Evolutionary conservation across 345 rosid species (phyloP).

Genomic region (Populus simonii): DNA sequence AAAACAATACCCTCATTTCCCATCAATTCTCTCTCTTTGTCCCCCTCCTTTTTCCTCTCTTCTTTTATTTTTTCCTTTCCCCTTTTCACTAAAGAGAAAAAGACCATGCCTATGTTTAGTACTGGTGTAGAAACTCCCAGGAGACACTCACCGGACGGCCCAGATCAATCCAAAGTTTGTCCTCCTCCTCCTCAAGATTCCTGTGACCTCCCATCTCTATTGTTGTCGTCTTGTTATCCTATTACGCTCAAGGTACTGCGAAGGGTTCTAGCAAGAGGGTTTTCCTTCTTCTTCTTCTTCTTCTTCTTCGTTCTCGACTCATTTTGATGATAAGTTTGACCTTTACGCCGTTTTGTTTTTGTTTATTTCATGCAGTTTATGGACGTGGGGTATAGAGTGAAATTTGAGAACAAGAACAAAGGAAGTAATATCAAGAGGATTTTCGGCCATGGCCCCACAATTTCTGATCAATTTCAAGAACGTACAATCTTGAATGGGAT

Average conservation of each 20-base stretch:
- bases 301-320: too few species aligned
- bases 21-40: neutral
- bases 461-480: constrained; percentile 41
- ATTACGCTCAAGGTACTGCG: constrained; percentile 68
- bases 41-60: neutral
- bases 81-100: neutral
- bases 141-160: constrained; percentile 29
- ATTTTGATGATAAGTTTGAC: constrained; percentile 35
- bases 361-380: constrained; percentile 53
- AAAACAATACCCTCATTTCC: neutral
- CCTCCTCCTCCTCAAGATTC: constrained; percentile 38
- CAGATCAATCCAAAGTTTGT: constrained; percentile 27
- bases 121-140: constrained; percentile 28
- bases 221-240: constrained; percentile 59
- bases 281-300: neutral
- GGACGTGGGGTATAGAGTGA: constrained; percentile 61
- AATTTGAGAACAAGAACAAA: constrained; percentile 29
- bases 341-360: neutral
- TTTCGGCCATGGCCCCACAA: constrained; percentile 20
- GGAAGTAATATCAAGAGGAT: constrained; percentile 35
- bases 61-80: neutral
- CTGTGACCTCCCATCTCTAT: constrained; percentile 43
- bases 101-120: constrained; percentile 36
- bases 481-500: constrained; percentile 59
- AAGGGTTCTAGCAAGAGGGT: neutral